Evolutionary conservation across 768 basidiomycete species (phyloP), one percentile per base, ranked within the genome.

Genomic region (Kwoniella heveanensis): DNA sequence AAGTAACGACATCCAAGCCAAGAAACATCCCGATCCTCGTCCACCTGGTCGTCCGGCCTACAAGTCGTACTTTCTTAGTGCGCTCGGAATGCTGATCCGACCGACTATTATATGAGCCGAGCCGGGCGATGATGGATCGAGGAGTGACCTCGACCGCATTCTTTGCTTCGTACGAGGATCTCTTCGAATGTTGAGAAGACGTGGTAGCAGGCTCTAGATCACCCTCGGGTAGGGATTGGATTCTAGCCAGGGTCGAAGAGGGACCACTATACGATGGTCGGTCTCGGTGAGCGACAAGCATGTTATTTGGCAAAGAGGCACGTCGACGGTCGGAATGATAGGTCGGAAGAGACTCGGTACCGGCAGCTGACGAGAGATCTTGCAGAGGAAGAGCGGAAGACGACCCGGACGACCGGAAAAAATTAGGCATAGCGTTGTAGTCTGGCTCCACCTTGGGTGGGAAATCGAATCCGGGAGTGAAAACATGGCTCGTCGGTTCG

Each of bases 1-100:
- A 39, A 0, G 79, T 80, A 29, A 80, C 76, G 12, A 79, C 78
- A 50, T 79, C 78, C 19, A 77, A 57, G 5, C 79, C 79, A 8
- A 77, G 58, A 47, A 74, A 66, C 63, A 63, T 68, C 24, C 70
- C 66, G 2, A 72, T 26, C 32, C 54, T 53, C 2, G 69, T 60
- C 55, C 24, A 54, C 27, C 15, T 60, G 0, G 57, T 60, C 29
- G 57, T 58, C 5, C 24, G 27, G 6, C 39, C 46, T 13, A 57
- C 32, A 21, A 58, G 22, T 22, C 29, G 15, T 6, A 60, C 57
- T 29, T 52, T 55, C 29, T 37, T 54, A 21, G 36, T 50, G n/a
- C 52, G 57, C 19, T 48, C 50, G 17, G 56, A 30, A 13, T 37
- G 22, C n/a, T 30, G 44, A 19, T 51, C 50, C 6, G 30, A 39